Evolutionary conservation across 2,329 filamentous ascomycete species (phyloP).

Genomic region (Alternaria novae-zelandiae): DNA sequence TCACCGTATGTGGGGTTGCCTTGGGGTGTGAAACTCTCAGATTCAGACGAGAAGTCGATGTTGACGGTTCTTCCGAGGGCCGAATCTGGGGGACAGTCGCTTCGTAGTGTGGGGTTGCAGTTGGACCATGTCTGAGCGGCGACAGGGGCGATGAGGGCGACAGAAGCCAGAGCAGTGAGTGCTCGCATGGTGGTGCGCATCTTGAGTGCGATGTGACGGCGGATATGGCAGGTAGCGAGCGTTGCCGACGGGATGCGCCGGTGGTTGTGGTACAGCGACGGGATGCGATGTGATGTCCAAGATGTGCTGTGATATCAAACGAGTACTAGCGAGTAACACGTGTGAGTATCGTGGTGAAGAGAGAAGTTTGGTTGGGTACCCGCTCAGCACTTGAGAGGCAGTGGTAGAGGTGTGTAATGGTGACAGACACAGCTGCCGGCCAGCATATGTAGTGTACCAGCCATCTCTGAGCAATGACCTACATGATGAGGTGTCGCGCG

Average conservation of each 20-base stretch:
- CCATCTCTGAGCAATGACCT: slow-evolving; percentile 40
- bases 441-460: slow-evolving; percentile 41
- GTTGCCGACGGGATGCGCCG: slow-evolving; percentile 3
- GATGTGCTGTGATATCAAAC: slow-evolving; percentile 9
- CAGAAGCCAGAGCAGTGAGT: slow-evolving; percentile 49
- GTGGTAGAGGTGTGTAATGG: slow-evolving; percentile 30
- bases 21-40: slow-evolving; percentile 77
- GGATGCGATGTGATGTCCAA: background rate
- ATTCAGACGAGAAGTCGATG: slow-evolving; percentile 80
- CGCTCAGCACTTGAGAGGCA: slow-evolving; percentile 29
- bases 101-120: slow-evolving; percentile 63
- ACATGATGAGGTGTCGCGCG: slow-evolving; percentile 31
- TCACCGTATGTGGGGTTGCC: slow-evolving; percentile 75
- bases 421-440: slow-evolving; percentile 19
- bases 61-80: slow-evolving; percentile 83
- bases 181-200: slow-evolving; percentile 45
- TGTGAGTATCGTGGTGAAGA: slow-evolving; percentile 14
- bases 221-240: slow-evolving; percentile 7
- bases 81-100: slow-evolving; percentile 73
- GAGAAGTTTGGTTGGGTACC: slow-evolving; percentile 16
- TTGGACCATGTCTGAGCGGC: slow-evolving; percentile 61
- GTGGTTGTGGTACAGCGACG: slow-evolving; percentile 11
- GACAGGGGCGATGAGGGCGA: slow-evolving; percentile 49
- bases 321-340: slow-evolving; percentile 12
- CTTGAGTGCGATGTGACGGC: slow-evolving; percentile 19